Conservation (phyloP, 2,329 filamentous ascomycete genomes). For the Ophiocordyceps sinensis region DNA sequence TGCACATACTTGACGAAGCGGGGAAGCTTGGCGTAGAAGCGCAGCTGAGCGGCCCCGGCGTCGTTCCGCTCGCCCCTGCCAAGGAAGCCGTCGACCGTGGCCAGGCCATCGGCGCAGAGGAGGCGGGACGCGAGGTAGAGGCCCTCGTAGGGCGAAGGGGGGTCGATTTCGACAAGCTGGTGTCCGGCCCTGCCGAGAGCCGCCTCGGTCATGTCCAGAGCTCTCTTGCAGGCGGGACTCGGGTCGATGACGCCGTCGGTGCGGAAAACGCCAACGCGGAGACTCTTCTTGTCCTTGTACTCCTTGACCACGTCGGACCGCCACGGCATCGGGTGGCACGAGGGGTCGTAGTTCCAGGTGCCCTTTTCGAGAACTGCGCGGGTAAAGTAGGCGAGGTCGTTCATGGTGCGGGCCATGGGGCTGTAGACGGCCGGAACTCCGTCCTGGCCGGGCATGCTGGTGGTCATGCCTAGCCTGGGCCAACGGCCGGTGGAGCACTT, state of each 20-base stretch:
- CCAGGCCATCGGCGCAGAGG: constrained; percentile 71
- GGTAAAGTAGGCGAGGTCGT: constrained; percentile 75
- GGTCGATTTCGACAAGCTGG: constrained; percentile 48
- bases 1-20: constrained; percentile 68
- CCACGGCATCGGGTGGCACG: constrained; percentile 77
- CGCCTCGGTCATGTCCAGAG: constrained; percentile 53
- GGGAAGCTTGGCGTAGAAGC: constrained; percentile 58
- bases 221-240: constrained; percentile 68
- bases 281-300: constrained; percentile 42
- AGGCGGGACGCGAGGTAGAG: constrained; percentile 66
- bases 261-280: constrained; percentile 63
- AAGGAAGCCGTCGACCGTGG: constrained; percentile 65
- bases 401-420: constrained; percentile 77
- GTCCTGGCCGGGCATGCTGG: constrained; percentile 86
- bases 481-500: constrained; percentile 81
- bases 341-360: constrained; percentile 81
- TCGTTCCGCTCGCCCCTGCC: constrained; percentile 69
- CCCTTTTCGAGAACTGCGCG: constrained; percentile 63
- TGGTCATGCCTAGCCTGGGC: constrained; percentile 72
- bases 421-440: constrained; percentile 81
- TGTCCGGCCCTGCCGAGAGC: constrained; percentile 62
- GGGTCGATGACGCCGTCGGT: constrained; percentile 77
- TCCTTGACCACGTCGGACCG: constrained; percentile 44
- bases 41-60: constrained; percentile 60
- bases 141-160: constrained; percentile 60